Percentiles rank a stretch among this genome's conserved stretches.
These are phyloP conservation scores for Saccharomycopsis fibuligera DNA, from an alignment of 805 yeast genomes.

Conservation along the genomic window DNA sequence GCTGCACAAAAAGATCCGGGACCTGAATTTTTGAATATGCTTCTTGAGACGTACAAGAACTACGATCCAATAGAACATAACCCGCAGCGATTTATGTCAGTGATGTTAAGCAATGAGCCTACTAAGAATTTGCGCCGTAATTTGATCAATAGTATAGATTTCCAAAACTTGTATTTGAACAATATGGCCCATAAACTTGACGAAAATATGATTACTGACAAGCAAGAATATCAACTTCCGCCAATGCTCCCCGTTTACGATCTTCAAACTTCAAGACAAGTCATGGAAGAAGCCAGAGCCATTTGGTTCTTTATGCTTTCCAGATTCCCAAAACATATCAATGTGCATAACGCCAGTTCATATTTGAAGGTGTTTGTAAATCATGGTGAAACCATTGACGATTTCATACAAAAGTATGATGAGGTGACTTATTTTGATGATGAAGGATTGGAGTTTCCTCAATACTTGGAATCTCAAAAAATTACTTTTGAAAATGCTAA, in stretches of 20 bases:
- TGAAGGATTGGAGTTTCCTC: conserved; percentile 14
- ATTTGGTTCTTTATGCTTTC: conserved; percentile 53
- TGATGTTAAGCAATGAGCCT: conserved; percentile 36
- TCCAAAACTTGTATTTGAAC: conserved; percentile 20
- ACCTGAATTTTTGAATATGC: conserved; percentile 15
- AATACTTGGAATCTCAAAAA: not conserved
- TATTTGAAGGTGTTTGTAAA: conserved; percentile 43
- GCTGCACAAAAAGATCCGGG: conserved; percentile 24
- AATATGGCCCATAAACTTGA: not conserved
- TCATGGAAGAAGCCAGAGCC: conserved; percentile 74
- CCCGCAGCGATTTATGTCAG: conserved; percentile 29
- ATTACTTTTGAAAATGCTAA: conserved; percentile 4
- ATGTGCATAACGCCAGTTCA: conserved; percentile 38
- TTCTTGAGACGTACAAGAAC: conserved; percentile 19
- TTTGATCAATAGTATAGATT: conserved; percentile 37
- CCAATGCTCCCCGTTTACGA: conserved; percentile 66
- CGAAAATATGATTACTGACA: conserved; percentile 13
- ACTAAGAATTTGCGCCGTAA: conserved; percentile 44
- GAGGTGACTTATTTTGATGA: conserved; percentile 32
- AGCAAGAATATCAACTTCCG: conserved; percentile 30
- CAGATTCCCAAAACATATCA: conserved; percentile 38
- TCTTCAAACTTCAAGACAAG: conserved; percentile 34
- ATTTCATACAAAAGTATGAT: conserved; percentile 32
- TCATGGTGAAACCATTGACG: conserved; percentile 30
- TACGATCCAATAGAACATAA: conserved; percentile 7